phyloP scores from a whole-genome alignment of 495 filamentous ascomycete species.

The Oidiodendron maius region DNA sequence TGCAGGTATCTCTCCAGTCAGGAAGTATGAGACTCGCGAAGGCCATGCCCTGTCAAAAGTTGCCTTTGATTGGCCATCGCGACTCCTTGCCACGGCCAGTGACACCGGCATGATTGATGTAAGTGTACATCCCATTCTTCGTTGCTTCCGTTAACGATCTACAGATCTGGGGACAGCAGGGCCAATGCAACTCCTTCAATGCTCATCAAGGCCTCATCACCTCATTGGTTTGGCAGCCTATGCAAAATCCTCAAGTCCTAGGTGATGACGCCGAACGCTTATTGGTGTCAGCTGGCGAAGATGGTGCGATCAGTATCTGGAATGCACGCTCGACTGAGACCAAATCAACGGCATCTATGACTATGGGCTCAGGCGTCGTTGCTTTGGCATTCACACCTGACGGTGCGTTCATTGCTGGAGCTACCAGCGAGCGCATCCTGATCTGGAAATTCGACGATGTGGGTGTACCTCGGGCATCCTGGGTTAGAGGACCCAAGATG shows the following conservation, averaged over 20 bases:
- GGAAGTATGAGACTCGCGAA: conserved; percentile 34
- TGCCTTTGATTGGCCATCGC: conserved; percentile 39
- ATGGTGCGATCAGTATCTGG: conserved; percentile 67
- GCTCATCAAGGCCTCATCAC: conserved; percentile 44
- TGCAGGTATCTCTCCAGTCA: conserved; percentile 30
- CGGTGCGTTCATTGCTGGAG: conserved; percentile 64
- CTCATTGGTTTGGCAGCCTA: conserved; percentile 46
- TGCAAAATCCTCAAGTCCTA: conserved; percentile 25
- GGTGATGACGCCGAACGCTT: conserved; percentile 38
- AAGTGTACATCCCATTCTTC: conserved; percentile 18
- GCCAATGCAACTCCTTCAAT: conserved; percentile 36
- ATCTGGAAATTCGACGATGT: conserved; percentile 70
- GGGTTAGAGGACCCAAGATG: conserved; percentile 42
- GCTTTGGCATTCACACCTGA: conserved; percentile 67
- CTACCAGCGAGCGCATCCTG: conserved; percentile 55
- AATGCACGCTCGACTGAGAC: conserved; percentile 49
- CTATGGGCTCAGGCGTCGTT: conserved; percentile 51
- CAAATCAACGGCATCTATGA: conserved; percentile 51
- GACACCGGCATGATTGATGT: conserved; percentile 48
- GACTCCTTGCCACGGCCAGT: conserved; percentile 40
- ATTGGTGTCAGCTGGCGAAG: conserved; percentile 47
- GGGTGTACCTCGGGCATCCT: conserved; percentile 57
- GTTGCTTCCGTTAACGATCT: conserved; percentile 1
- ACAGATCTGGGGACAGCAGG: conserved; percentile 45
- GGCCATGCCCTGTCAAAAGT: conserved; percentile 39